A percentile compares a stretch with the other conserved stretches of the same genome.
These are phyloP conservation scores for Solanum paucissectum DNA, from an alignment of 257 asterid genomes.

Conservation along the genomic window DNA sequence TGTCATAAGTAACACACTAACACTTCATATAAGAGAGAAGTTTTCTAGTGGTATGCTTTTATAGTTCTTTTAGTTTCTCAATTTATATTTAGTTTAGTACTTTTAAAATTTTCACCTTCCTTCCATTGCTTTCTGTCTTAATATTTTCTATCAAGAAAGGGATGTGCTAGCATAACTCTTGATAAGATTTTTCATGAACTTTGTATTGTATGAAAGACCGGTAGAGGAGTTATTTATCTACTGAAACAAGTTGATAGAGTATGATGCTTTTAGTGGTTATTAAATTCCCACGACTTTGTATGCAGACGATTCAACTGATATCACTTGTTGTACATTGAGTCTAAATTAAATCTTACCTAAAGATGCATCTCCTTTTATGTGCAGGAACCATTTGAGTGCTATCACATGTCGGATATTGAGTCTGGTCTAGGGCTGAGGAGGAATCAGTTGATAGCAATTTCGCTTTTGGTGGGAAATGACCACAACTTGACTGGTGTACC, in stretches of 20 bases:
- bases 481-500: conserved; percentile 67
- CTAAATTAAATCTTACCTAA: neutral
- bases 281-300: neutral
- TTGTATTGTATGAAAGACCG: neutral
- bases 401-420: conserved; percentile 69
- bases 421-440: conserved; percentile 70
- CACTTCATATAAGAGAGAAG: neutral
- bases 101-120: neutral
- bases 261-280: neutral
- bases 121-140: neutral
- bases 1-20: neutral
- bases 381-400: conserved; percentile 95
- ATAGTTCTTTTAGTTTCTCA: neutral
- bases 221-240: neutral
- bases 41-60: neutral
- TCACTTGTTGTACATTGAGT: neutral
- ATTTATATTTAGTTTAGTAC: neutral
- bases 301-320: neutral
- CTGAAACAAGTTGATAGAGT: neutral
- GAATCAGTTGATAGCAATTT: conserved; percentile 76
- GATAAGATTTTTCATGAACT: neutral
- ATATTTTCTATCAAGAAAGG: neutral
- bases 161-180: neutral
- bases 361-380: conserved; percentile 8
- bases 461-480: conserved; percentile 88